Base-by-base conservation (phyloP, 192 early-diverging fungal species). In the Podochytrium sp. region DNA sequence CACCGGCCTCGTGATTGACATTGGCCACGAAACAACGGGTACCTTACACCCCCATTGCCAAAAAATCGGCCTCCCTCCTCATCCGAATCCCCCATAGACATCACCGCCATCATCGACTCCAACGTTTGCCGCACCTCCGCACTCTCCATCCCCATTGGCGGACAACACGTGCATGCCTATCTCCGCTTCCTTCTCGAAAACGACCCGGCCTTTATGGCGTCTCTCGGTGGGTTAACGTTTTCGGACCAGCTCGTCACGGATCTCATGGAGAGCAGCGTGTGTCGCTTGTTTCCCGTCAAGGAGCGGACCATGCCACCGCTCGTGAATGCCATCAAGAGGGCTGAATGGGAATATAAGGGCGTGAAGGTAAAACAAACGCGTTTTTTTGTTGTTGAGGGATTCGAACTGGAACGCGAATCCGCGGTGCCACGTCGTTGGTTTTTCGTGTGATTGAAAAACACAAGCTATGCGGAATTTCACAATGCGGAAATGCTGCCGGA, bases 11-110 rank as follows among this genome's bases (percentile, higher is more conserved):
- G 91, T 98, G 35, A 87, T 98, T 41, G 95, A 99, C 76, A 88
- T 99, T 83, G 97, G 97, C 25, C 91, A 97, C 66, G 81, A 89
- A 34, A 87, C 81, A 10, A 96, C 92, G 41, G 90, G 91, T 91
- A n/a, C n/a, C n/a, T n/a, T n/a, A n/a, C n/a, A n/a, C n/a, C n/a
- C n/a, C n/a, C n/a, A n/a, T n/a, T n/a, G n/a, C 69, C 34, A 32
- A 47, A 0, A 18, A n/a, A 47, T 49, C 47, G 47, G 16, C 1
- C 16, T 1, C 47, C 2, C 16, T 49, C 23, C 37, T 51, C 38
- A n/a, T n/a, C n/a, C n/a, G n/a, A n/a, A n/a, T n/a, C 2, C 20
- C 29, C 12, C 25, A 32, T 47, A 90, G 89, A 91, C 56, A 82
- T 98, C 62, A 89, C 91, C 3, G 88, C 94, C 2, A 80, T 96